Conservation (phyloP, 2,329 filamentous ascomycete genomes). For the Ophiostoma sp. region DNA sequence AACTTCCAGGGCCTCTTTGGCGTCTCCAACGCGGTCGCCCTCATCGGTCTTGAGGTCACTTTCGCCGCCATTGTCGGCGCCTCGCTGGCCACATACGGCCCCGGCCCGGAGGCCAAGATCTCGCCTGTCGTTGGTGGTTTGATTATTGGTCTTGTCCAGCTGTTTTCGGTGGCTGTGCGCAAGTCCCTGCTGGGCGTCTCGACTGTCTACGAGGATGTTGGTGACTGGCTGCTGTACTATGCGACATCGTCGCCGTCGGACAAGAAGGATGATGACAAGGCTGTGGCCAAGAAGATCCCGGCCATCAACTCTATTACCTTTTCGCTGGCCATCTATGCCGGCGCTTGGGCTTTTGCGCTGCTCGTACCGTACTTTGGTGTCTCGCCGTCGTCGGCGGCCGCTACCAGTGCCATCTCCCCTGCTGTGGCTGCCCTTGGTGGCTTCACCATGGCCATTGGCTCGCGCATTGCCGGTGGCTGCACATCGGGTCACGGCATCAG, state of each 20-base stretch:
- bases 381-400: constrained; percentile 27
- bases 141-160: constrained; percentile 59
- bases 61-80: constrained; percentile 46
- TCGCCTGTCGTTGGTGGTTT: constrained; percentile 57
- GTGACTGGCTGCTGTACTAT: constrained; percentile 49
- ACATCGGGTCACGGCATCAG: constrained; percentile 70
- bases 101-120: constrained; percentile 38
- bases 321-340: constrained; percentile 39
- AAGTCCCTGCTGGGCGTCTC: constrained; percentile 61
- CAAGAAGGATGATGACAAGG: neutral
- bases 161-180: constrained; percentile 55
- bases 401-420: constrained; percentile 37
- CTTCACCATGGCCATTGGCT: constrained; percentile 58
- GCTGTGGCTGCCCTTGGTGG: constrained; percentile 54
- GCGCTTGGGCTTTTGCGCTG: constrained; percentile 15
- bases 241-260: neutral
- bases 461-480: constrained; percentile 64
- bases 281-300: constrained; percentile 22
- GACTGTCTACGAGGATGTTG: constrained; percentile 61
- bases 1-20: constrained; percentile 46
- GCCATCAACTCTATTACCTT: constrained; percentile 35
- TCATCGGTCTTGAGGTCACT: constrained; percentile 47
- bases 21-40: constrained; percentile 39
- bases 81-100: constrained; percentile 35
- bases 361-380: constrained; percentile 22